Conservation (phyloP, 2,329 filamentous ascomycete species). For the Aureobasidium sp. region DNA sequence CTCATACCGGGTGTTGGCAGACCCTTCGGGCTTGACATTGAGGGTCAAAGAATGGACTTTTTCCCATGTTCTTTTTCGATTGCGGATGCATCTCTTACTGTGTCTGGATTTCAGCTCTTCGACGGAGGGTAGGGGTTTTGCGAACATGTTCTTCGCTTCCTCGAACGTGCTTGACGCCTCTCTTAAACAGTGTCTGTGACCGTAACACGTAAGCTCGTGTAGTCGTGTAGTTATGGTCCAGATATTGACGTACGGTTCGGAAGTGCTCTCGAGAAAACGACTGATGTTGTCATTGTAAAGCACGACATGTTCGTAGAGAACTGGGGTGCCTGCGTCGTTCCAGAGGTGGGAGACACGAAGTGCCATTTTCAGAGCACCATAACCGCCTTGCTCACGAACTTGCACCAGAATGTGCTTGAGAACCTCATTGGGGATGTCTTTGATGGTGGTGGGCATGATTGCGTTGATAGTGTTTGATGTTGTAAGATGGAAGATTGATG, state of each 20-base stretch:
- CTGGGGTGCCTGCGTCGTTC: neutral
- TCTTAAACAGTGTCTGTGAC: neutral
- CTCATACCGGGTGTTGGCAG: neutral
- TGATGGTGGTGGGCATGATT: neutral
- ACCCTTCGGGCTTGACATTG: neutral
- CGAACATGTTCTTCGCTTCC: neutral
- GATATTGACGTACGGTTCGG: neutral
- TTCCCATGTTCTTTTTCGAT: neutral
- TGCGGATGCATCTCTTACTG: neutral
- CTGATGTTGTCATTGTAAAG: neutral
- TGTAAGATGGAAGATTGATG: neutral
- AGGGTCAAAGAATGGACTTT: neutral
- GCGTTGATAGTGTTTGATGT: neutral
- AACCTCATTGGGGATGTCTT: neutral
- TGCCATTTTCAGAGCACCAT: neutral
- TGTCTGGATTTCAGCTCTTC: neutral
- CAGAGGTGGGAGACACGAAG: neutral
- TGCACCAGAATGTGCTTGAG: neutral
- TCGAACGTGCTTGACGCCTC: neutral
- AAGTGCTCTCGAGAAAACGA: neutral
- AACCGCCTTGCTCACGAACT: neutral
- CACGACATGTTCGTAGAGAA: conserved; percentile 5
- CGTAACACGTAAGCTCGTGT: neutral
- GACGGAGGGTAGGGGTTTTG: neutral
- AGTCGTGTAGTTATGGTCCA: neutral